Evolutionary conservation across 768 basidiomycete genomes (phyloP).

Genomic region (Pulveroboletus ravenelii): DNA sequence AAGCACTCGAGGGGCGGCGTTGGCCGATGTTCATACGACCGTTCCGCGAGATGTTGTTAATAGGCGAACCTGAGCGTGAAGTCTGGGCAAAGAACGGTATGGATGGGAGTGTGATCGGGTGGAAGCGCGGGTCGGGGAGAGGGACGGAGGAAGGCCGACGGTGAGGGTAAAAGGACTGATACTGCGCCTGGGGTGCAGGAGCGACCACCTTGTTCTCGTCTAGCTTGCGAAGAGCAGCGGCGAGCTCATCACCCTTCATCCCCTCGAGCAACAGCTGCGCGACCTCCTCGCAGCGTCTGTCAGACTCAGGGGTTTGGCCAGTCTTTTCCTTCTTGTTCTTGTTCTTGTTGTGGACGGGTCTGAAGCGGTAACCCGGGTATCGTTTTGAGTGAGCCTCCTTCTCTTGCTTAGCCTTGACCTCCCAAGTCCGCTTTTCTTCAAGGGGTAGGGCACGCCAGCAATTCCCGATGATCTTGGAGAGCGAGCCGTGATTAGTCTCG

Average conservation of each 20-base stretch:
- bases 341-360: conserved; percentile 42
- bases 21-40: conserved; percentile 40
- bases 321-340: conserved; percentile 38
- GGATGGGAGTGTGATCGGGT: conserved; percentile 42
- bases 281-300: conserved; percentile 45
- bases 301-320: conserved; percentile 19
- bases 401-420: conserved; percentile 63
- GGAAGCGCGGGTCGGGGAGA: conserved; percentile 40
- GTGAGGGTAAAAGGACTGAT: conserved; percentile 31
- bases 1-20: conserved; percentile 48
- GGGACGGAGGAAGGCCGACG: conserved; percentile 64
- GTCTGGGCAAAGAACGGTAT: conserved; percentile 37
- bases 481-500: conserved; percentile 45
- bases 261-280: conserved; percentile 61
- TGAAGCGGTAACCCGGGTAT: conserved; percentile 62
- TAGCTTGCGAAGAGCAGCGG: conserved; percentile 51
- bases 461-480: conserved; percentile 49
- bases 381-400: conserved; percentile 66
- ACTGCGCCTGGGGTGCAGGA: conserved; percentile 1
- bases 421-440: conserved; percentile 71
- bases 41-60: conserved; percentile 40
- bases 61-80: conserved; percentile 44
- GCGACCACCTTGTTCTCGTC: conserved; percentile 29
- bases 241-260: conserved; percentile 66
- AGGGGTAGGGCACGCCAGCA: conserved; percentile 67